A percentile compares a stretch with the other conserved stretches of the same genome.
Conservation (phyloP, 176 grass and related monocot species). For the Cenchrus americanus region DNA sequence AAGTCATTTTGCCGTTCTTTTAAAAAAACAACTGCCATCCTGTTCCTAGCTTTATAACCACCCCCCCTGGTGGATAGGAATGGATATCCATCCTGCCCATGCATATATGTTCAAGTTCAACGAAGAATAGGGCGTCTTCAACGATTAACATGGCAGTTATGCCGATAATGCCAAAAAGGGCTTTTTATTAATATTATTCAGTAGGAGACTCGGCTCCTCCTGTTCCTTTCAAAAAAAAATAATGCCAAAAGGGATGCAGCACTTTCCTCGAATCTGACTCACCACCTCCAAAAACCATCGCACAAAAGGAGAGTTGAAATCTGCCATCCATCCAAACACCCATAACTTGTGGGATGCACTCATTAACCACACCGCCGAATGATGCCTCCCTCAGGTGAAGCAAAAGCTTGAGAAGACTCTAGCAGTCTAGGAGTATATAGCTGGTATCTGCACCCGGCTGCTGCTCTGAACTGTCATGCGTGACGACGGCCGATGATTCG, state of each 20-base stretch:
- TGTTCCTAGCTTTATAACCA: conserved; percentile 32
- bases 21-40: background rate
- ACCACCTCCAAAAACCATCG: background rate
- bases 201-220: no score
- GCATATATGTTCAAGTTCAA: conserved; percentile 29
- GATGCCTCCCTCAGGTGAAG: conserved; percentile 49
- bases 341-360: conserved; percentile 13
- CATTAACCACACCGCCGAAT: conserved; percentile 44
- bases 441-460: background rate
- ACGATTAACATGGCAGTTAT: conserved; percentile 4
- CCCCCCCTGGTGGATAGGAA: background rate
- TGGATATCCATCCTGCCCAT: background rate
- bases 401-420: background rate
- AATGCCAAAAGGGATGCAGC: conserved; percentile 5
- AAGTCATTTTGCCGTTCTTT: no score
- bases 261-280: conserved; percentile 43
- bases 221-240: no score
- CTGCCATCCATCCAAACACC: background rate
- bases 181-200: no score
- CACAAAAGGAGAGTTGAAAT: conserved; percentile 16
- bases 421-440: background rate
- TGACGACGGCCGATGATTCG: conserved; percentile 25
- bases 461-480: conserved; percentile 29
- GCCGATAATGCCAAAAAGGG: conserved; percentile 35
- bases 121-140: conserved; percentile 16